phyloP scores from a whole-genome alignment of 2,329 filamentous ascomycete genomes.

The Aulographum hederae region DNA sequence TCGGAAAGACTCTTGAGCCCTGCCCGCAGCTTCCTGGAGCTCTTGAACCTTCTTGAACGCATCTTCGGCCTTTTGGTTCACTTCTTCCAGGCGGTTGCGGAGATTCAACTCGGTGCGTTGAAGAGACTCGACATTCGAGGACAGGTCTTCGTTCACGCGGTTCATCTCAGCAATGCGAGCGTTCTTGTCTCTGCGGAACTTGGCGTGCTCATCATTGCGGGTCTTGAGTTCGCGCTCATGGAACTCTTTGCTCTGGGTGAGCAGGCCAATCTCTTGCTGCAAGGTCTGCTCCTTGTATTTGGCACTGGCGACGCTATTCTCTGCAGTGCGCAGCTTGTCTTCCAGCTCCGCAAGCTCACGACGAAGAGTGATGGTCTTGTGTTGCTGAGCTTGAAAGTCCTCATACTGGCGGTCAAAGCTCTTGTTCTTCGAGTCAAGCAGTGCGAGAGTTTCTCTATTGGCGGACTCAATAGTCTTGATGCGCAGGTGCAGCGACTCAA shows the following conservation, averaged over 20 bases:
- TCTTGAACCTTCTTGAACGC: slow-evolving; percentile 66
- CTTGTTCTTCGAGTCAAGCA: slow-evolving; percentile 77
- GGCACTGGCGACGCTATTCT: slow-evolving; percentile 60
- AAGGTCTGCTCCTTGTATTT: slow-evolving; percentile 84
- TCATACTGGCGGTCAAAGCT: slow-evolving; percentile 73
- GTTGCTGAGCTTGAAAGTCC: slow-evolving; percentile 74
- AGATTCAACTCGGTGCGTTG: slow-evolving; percentile 66
- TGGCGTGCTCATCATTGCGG: slow-evolving; percentile 70
- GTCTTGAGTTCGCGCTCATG: slow-evolving; percentile 82
- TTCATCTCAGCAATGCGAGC: slow-evolving; percentile 77
- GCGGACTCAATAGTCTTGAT: slow-evolving; percentile 77
- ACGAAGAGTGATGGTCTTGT: slow-evolving; percentile 68
- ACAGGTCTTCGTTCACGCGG: slow-evolving; percentile 71
- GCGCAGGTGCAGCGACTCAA: slow-evolving; percentile 61
- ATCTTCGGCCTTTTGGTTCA: slow-evolving; percentile 76
- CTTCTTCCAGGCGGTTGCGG: slow-evolving; percentile 62
- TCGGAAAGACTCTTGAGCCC: slow-evolving; percentile 70
- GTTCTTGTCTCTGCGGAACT: slow-evolving; percentile 87
- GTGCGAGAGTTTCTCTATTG: slow-evolving; percentile 74
- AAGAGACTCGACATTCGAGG: slow-evolving; percentile 56
- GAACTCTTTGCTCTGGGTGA: slow-evolving; percentile 85
- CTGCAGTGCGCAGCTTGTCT: slow-evolving; percentile 65
- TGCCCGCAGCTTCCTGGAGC: slow-evolving; percentile 64
- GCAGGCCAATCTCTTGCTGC: slow-evolving; percentile 75
- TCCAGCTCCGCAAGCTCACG: slow-evolving; percentile 70